Evolutionary conservation across 805 yeast species (phyloP).

Genomic region (Candida boleticola): DNA sequence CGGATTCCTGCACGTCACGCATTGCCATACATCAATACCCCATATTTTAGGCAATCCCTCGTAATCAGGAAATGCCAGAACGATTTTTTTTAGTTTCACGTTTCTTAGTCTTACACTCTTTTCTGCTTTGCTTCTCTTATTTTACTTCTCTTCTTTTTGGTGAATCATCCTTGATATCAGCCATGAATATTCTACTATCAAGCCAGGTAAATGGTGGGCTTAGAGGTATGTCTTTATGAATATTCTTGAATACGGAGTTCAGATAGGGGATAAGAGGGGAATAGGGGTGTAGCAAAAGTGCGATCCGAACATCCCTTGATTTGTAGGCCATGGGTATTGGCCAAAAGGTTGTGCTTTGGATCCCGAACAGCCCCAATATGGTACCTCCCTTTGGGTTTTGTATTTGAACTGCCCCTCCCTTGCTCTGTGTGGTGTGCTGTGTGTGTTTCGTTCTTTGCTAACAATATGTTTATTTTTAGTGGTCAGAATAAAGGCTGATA

Average conservation of each 20-base stretch:
- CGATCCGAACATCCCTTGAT: no score
- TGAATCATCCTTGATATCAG: not conserved
- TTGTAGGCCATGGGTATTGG: no score
- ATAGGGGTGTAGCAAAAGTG: no score
- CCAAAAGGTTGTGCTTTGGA: no score
- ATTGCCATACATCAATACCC: not conserved
- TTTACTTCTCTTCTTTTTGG: not conserved
- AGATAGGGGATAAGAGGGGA: not conserved
- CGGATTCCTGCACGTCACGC: not conserved
- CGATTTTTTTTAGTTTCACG: no score
- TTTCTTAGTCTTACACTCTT: no score
- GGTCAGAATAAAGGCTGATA: slow-evolving; percentile 12
- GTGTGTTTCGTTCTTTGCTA: slow-evolving; percentile 8
- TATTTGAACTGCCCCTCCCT: no score
- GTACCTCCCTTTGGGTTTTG: no score
- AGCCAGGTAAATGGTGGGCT: slow-evolving; percentile 17
- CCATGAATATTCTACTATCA: slow-evolving; percentile 17
- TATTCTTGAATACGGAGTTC: no score
- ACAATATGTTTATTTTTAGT: slow-evolving; percentile 14
- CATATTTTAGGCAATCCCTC: not conserved
- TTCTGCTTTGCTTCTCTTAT: not conserved
- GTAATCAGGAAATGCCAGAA: not conserved
- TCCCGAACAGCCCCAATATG: no score
- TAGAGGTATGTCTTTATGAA: slow-evolving; percentile 17
- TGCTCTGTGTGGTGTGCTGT: no score